These are phyloP conservation scores for Candida argentea DNA, from an alignment of 805 yeast species.

Conservation along the genomic window DNA sequence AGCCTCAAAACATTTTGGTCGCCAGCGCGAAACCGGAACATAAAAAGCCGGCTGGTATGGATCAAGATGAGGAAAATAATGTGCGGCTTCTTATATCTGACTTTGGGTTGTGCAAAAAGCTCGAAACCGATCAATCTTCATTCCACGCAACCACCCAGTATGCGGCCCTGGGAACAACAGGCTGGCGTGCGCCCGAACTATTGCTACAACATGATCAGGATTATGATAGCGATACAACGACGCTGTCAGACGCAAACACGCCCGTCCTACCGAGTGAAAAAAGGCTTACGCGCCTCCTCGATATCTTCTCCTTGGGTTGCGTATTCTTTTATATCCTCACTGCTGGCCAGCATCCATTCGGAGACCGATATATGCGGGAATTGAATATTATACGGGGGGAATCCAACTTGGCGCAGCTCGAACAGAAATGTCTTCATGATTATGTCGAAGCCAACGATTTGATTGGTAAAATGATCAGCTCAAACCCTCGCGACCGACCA, in stretches of 20 bases:
- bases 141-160: slow-evolving; percentile 86
- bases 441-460: slow-evolving; percentile 62
- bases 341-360: slow-evolving; percentile 87
- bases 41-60: slow-evolving; percentile 1
- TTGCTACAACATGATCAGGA: slow-evolving; percentile 33
- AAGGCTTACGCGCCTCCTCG: slow-evolving; percentile 80
- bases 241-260: slow-evolving; percentile 1
- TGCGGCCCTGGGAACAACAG: slow-evolving; percentile 88
- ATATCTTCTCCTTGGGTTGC: slow-evolving; percentile 91
- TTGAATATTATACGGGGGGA: slow-evolving; percentile 73
- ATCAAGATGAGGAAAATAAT: slow-evolving; percentile 4
- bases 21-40: slow-evolving; percentile 23
- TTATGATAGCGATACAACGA: slow-evolving; percentile 23
- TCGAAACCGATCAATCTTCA: slow-evolving; percentile 88
- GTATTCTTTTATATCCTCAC: slow-evolving; percentile 81
- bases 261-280: slow-evolving; percentile 21
- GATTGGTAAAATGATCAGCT: slow-evolving; percentile 59
- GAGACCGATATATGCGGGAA: slow-evolving; percentile 82
- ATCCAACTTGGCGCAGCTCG: slow-evolving; percentile 40
- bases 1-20: slow-evolving; percentile 87
- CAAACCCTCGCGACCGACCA: slow-evolving; percentile 63
- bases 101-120: slow-evolving; percentile 87
- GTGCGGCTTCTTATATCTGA: slow-evolving; percentile 80
- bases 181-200: slow-evolving; percentile 97
- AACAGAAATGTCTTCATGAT: slow-evolving; percentile 30